These are phyloP conservation scores for Zygosaccharomyces bailii DNA, from an alignment of 805 yeast genomes.

Conservation along the genomic window DNA sequence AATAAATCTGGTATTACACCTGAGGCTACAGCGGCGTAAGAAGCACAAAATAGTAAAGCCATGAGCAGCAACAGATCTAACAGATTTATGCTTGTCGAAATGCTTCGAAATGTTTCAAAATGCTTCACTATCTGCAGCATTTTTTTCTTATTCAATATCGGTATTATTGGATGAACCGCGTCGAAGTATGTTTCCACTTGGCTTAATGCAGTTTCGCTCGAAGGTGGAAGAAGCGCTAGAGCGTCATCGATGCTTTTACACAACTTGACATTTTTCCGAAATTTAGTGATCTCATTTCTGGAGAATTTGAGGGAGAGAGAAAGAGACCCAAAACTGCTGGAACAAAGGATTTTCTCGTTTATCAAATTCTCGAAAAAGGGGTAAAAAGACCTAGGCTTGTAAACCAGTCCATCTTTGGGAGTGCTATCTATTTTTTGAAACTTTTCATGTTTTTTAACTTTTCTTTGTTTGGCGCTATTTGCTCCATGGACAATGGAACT, in stretches of 20 bases:
- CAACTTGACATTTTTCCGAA: constrained; percentile 14
- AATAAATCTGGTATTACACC: constrained; percentile 23
- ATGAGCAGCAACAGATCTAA: constrained; percentile 18
- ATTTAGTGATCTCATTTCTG: constrained; percentile 25
- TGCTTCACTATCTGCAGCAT: constrained; percentile 9
- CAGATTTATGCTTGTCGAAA: constrained; percentile 13
- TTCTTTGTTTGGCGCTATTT: neutral
- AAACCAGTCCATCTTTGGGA: constrained; percentile 12
- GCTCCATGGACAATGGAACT: neutral
- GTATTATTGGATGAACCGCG: constrained; percentile 29
- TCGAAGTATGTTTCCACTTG: constrained; percentile 25
- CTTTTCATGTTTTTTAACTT: neutral
- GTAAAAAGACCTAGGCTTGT: constrained; percentile 25
- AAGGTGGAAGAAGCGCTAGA: constrained; percentile 19
- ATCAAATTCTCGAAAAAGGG: constrained; percentile 28
- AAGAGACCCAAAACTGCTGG: constrained; percentile 13
- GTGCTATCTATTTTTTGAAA: constrained; percentile 4
- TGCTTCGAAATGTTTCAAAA: constrained; percentile 11
- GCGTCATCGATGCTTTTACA: constrained; percentile 18
- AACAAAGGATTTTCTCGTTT: constrained; percentile 21
- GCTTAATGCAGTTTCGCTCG: constrained; percentile 14
- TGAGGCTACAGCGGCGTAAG: constrained; percentile 27
- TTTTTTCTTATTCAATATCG: constrained; percentile 18
- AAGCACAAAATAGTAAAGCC: constrained; percentile 26
- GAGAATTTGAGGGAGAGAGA: constrained; percentile 10